Conservation (phyloP, 192 early-diverging fungal species). For the Mortierella claussenii region DNA sequence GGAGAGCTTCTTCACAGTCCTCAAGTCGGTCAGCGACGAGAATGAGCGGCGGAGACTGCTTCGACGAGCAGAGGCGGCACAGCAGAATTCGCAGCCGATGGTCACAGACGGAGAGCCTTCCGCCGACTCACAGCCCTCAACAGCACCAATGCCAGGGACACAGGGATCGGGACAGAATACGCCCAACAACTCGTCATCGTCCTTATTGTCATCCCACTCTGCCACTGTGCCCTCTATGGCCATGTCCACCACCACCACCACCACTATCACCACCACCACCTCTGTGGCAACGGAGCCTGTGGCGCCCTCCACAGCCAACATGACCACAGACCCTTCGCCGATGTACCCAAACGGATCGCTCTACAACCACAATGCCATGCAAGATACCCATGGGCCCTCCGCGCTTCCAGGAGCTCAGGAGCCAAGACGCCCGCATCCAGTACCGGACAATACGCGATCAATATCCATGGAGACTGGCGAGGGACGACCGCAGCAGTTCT, state of each 20-base stretch:
- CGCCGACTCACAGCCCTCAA: slow-evolving; percentile 24
- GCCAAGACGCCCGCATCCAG: slow-evolving; percentile 12
- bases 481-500: slow-evolving; percentile 50
- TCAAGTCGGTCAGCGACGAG: slow-evolving; percentile 64
- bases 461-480: slow-evolving; percentile 26
- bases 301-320: slow-evolving; percentile 26
- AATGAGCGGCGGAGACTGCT: slow-evolving; percentile 59
- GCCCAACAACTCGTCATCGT: slow-evolving; percentile 32
- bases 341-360: slow-evolving; percentile 13
- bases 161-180: slow-evolving; percentile 6
- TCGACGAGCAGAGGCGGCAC: slow-evolving; percentile 30
- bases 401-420: slow-evolving; percentile 12
- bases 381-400: slow-evolving; percentile 10
- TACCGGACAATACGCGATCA: slow-evolving; percentile 27
- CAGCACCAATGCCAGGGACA: slow-evolving; percentile 16
- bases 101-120: slow-evolving; percentile 22
- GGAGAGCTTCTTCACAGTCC: slow-evolving; percentile 64
- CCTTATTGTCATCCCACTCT: slow-evolving; percentile 16
- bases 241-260: neutral
- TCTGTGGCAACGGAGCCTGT: slow-evolving; percentile 9
- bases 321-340: slow-evolving; percentile 7
- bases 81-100: slow-evolving; percentile 44
- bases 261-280: slow-evolving; percentile 5
- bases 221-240: slow-evolving; percentile 1
- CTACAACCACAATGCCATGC: slow-evolving; percentile 18